These are phyloP conservation scores for Myrica gale DNA, from an alignment of 306 rosid species.

Conservation along the genomic window DNA sequence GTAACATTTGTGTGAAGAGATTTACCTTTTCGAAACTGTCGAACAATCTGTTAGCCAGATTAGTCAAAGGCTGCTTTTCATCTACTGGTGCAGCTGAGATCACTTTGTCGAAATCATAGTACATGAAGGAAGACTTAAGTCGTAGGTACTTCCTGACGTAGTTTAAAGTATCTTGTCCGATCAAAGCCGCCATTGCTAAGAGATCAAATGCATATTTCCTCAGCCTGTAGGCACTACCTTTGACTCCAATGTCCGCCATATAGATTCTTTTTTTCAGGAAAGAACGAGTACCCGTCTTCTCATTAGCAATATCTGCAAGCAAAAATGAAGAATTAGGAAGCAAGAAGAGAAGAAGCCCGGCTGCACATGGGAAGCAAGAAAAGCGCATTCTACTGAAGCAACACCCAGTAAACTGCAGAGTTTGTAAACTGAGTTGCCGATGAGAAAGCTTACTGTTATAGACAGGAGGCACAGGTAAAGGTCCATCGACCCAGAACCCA, in stretches of 20 bases:
- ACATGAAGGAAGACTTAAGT: constrained; percentile 76
- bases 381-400: constrained; percentile 11
- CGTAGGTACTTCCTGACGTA: constrained; percentile 81
- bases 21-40: constrained; percentile 80
- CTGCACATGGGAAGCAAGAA: not conserved
- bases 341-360: not conserved
- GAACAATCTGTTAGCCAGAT: constrained; percentile 76
- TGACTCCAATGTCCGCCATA: constrained; percentile 69
- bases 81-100: constrained; percentile 59
- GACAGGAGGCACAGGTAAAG: constrained; percentile 60
- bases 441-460: constrained; percentile 57
- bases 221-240: constrained; percentile 69
- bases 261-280: constrained; percentile 64
- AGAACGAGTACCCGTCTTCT: constrained; percentile 79
- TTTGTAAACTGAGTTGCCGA: not conserved
- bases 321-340: constrained; percentile 7
- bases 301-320: constrained; percentile 64
- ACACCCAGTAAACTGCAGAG: not conserved
- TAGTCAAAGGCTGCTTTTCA: constrained; percentile 66
- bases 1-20: not conserved
- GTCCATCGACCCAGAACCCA: constrained; percentile 71
- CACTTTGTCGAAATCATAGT: constrained; percentile 78
- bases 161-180: constrained; percentile 64
- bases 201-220: constrained; percentile 80
- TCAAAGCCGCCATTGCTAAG: constrained; percentile 78